Evolutionary conservation across 2,329 filamentous ascomycete genomes (phyloP), one percentile per base, ranked within the genome.

Genomic region (Claviceps sp.): DNA sequence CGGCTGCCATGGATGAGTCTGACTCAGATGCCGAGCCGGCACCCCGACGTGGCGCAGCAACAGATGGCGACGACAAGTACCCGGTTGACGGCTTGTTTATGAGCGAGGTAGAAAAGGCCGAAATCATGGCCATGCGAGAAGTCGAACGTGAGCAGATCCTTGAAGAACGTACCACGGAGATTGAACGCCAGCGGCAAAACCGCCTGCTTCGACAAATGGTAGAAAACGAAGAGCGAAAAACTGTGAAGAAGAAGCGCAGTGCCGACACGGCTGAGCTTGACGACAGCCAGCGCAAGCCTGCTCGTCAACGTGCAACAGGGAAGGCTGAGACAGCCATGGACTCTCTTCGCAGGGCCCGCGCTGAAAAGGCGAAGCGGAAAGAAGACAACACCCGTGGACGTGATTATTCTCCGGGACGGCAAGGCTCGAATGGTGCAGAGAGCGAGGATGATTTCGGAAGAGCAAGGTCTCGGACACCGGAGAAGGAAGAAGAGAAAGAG

Each of bases 81-180:
- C 89, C 91, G 0, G 78, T 95, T 56, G 93, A 98, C 58, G 90
- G 91, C 60, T 83, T 93, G 62, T 93, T 88, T 66, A 78, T 80
- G 60, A 86, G 81, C 58, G 75, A 81, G 45, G 76, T 80, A 41
- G 87, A 93, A 63, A 90, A 87, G 67, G 77, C 77, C 7, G 75
- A 85, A 49, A 93, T 98, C 56, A 83, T 93, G 77, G 79, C 76
- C 52, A 82, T 96, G 78, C 84, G 89, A 34, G 90, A 97, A 70
- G 84, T 97, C 49, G 84, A 95, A 63, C 85, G 91, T 56, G 93
- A 98, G 67, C 82, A 89, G 64, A 84, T 95, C 45, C 78, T 98
- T 6, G 91, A 89, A 20, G 87, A 95, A 59, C 88, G 93, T 58
- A 84, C 85, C 38, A 82, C 88, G 60, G 83, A 93, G 65, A 84